Conservation (phyloP, 208 protist genomes). For the Trypanosoma congolense region DNA sequence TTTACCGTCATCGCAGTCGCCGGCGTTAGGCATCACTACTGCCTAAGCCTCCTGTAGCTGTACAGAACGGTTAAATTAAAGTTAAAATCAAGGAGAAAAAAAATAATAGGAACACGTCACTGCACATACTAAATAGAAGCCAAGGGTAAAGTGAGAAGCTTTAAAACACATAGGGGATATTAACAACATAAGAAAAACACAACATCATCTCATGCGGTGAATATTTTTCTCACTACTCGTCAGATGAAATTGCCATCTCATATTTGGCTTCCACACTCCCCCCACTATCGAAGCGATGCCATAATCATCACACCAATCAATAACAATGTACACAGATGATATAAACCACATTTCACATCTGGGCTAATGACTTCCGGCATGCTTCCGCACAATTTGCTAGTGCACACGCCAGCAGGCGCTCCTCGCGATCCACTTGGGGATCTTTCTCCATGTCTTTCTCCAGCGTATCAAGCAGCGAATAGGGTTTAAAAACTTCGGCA, state of each 20-base stretch:
- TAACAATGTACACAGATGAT: background rate
- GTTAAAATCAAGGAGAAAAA: background rate
- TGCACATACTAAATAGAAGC: too few species aligned
- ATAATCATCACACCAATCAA: too few species aligned
- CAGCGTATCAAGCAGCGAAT: background rate
- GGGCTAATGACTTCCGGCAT: conserved; percentile 8
- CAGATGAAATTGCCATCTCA: too few species aligned
- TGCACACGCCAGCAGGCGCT: conserved; percentile 20
- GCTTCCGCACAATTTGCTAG: conserved; percentile 18
- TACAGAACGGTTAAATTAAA: too few species aligned
- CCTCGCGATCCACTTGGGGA: conserved; percentile 10
- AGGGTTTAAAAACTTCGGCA: background rate
- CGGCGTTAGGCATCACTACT: background rate
- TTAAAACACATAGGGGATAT: too few species aligned
- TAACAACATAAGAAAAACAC: too few species aligned
- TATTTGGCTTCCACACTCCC: too few species aligned
- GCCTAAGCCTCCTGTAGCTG: background rate
- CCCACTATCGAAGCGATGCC: too few species aligned
- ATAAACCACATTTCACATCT: background rate
- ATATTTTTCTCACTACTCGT: too few species aligned
- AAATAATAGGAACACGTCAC: too few species aligned
- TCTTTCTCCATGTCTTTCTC: background rate
- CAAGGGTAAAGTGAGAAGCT: too few species aligned
- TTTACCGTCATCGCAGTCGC: background rate
- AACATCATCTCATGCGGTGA: too few species aligned